These are phyloP conservation scores for Exobasidium cylindrosporum DNA, from an alignment of 1,284 basidiomycete species.

Conservation along the genomic window DNA sequence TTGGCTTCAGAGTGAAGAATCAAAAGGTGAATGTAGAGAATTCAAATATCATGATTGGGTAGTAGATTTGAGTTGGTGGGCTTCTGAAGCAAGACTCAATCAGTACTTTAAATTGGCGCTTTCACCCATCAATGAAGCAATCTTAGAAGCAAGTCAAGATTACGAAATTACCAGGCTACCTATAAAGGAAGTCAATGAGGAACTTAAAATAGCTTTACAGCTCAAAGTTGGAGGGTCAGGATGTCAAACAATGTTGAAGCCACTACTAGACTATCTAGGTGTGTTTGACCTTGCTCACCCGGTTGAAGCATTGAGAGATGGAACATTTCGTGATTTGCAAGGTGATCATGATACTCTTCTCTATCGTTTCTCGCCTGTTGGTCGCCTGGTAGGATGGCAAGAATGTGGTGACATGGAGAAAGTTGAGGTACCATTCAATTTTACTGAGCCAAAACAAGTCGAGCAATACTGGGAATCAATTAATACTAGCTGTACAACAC, in stretches of 20 bases:
- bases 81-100: background rate
- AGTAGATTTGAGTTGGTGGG: background rate
- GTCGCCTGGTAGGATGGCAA: background rate
- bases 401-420: background rate
- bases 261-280: background rate
- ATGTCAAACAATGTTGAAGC: background rate
- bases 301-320: background rate
- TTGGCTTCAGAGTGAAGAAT: background rate
- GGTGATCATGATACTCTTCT: background rate
- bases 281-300: background rate
- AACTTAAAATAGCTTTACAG: background rate
- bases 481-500: background rate
- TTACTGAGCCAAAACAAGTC: background rate
- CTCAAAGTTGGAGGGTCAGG: background rate
- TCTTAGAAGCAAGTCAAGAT: background rate
- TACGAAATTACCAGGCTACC: background rate
- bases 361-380: background rate
- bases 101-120: slow-evolving; percentile 35
- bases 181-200: background rate
- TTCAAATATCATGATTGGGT: background rate
- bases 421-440: background rate
- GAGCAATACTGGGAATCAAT: background rate
- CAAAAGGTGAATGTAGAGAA: background rate
- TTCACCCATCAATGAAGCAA: slow-evolving; percentile 16
- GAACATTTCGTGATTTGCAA: background rate